A percentile compares a stretch with the other conserved stretches of the same genome.
Evolutionary conservation across 768 basidiomycete species (phyloP).

Genomic region (Inosperma sp.): DNA sequence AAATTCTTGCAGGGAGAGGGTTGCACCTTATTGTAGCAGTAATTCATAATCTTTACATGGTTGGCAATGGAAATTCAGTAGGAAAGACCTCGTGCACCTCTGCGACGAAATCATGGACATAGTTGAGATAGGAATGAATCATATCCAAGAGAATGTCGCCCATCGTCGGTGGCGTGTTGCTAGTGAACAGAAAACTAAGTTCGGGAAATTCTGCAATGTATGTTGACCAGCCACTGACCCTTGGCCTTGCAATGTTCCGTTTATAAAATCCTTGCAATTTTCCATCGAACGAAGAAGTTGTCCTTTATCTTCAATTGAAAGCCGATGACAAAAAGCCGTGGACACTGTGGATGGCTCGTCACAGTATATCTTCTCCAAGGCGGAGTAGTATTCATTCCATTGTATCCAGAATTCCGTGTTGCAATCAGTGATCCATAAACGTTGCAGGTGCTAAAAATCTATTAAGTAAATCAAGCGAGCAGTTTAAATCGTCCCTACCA

Average conservation of each 20-base stretch:
- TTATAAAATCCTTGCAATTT: background rate
- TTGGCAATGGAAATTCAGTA: no score
- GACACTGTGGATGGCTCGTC: background rate
- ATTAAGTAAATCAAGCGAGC: background rate
- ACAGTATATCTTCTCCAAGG: constrained; percentile 20
- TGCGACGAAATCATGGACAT: no score
- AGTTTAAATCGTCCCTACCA: constrained; percentile 21
- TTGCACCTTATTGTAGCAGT: background rate
- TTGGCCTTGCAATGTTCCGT: no score
- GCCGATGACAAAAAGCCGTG: constrained; percentile 19
- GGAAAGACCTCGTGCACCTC: no score
- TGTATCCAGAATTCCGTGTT: constrained; percentile 34
- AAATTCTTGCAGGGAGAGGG: background rate
- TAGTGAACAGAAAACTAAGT: no score
- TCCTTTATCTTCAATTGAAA: constrained; percentile 16
- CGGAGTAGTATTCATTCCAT: constrained; percentile 41
- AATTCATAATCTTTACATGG: no score
- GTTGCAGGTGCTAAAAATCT: constrained; percentile 29
- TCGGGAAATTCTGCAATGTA: no score
- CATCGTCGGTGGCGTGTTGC: no score
- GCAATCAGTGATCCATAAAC: constrained; percentile 29
- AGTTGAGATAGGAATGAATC: no score
- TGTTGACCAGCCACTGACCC: no score
- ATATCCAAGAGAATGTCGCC: no score
- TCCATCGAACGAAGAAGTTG: constrained; percentile 12